Base-by-base conservation (phyloP, 208 protist species). In the Strigomonas culicis region DNA sequence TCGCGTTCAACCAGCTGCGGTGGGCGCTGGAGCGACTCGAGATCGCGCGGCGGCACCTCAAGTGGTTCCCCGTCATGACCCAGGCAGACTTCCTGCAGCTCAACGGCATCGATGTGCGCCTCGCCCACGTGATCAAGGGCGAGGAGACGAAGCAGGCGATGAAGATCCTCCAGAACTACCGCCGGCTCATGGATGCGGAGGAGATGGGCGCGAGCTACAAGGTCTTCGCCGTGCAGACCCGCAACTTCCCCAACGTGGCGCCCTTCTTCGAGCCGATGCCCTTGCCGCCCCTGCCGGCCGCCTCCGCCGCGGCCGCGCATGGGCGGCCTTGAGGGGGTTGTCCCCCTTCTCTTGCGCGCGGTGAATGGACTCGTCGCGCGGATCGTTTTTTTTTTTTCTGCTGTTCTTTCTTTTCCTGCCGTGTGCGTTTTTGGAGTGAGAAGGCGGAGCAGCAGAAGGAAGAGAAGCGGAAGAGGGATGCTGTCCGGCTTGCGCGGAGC, bases 131-230 rank as follows among this genome's bases (percentile, higher is more conserved):
- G 22, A 85, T 97, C 53, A 90, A 94, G 66, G 84, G 91, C 31
- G 86, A 92, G 70, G 85, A 94, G 75, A 92, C 87, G 43, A 93
- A 95, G 58, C 80, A 68, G 6, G 86, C 90, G 17, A 89, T 93
- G 85, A 90, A 92, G 67, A 83, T 95, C 44, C 56, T 93, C 63
- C 86, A 95, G 53, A 88, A 90, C 61, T 95, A 92, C 63, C 80
- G 80, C 15, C 77, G 84, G 7, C 72, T 95, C 30, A 92, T 95
- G 84, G 84, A 93, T 41, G 59, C 51, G 25, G 82, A 90, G 36
- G 83, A 95, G 76, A 95, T 95, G 90, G 90, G 90, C 0, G 52
- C 88, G 63, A 96, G 82, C 72, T 96, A 96, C 73, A 96, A 96
- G 69, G 90, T 94, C 25, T 94, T 96, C 74, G 90, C 82, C 0